A percentile compares a stretch with the other conserved stretches of the same genome.
phyloP scores from a whole-genome alignment of 371 early-diverging fungal genomes.

The Actinomucor elegans region DNA sequence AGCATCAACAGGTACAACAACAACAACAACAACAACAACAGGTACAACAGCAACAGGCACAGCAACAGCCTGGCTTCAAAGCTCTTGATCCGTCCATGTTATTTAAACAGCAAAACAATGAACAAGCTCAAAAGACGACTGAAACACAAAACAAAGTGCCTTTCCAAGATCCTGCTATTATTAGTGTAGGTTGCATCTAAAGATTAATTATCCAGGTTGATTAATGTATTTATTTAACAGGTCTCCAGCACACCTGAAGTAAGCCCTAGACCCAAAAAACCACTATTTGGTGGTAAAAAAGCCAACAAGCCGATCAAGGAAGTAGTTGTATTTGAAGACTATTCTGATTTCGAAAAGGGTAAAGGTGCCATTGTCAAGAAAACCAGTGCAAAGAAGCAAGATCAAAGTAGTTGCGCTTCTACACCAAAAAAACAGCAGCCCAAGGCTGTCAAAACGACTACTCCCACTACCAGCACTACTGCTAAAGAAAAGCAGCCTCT shows the following conservation, averaged over 20 bases:
- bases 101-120: not conserved
- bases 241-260: not conserved
- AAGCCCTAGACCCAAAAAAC: not conserved
- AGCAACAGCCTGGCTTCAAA: too few species aligned
- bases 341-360: slow-evolving; percentile 15
- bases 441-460: not conserved
- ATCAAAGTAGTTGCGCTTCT: not conserved
- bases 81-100: too few species aligned
- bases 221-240: not conserved
- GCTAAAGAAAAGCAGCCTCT: not conserved
- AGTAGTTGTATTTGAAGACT: slow-evolving; percentile 15
- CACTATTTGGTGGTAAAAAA: slow-evolving; percentile 10
- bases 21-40: not conserved
- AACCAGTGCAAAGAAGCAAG: not conserved
- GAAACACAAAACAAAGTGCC: not conserved
- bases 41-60: not conserved
- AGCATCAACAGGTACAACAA: not conserved
- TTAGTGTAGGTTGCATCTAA: too few species aligned
- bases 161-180: slow-evolving; percentile 30
- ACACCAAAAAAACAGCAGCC: not conserved
- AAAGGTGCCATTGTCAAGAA: slow-evolving; percentile 1
- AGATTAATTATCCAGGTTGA: not conserved
- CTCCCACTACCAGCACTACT: not conserved
- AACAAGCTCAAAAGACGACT: not conserved
- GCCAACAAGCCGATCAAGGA: slow-evolving; percentile 1